Evolutionary conservation across 768 basidiomycete genomes (phyloP).

Genomic region (Agaricus subrufescens): DNA sequence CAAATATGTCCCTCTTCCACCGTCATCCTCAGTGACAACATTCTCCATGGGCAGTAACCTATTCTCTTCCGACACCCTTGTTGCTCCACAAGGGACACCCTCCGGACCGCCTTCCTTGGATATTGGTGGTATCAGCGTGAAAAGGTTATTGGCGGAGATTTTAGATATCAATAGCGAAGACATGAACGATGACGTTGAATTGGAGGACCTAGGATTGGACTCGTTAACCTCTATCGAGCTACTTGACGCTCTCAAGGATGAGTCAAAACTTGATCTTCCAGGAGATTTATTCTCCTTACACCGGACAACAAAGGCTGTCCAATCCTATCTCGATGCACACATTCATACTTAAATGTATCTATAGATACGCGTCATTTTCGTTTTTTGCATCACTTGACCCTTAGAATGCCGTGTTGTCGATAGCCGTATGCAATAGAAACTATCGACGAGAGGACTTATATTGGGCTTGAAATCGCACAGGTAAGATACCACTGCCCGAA

Average conservation of each 20-base stretch:
- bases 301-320: conserved; percentile 36
- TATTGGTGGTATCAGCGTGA: conserved; percentile 26
- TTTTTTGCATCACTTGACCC: too few relatives aligned
- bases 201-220: conserved; percentile 54
- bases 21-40: not conserved
- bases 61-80: conserved; percentile 31
- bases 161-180: conserved; percentile 35
- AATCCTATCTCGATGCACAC: conserved; percentile 22
- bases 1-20: not conserved
- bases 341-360: not conserved
- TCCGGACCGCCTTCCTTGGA: conserved; percentile 15
- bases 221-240: conserved; percentile 64
- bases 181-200: conserved; percentile 39
- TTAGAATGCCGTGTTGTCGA: too few relatives aligned
- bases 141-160: conserved; percentile 37
- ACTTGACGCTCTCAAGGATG: conserved; percentile 39
- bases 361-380: too few relatives aligned
- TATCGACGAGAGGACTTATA: too few relatives aligned
- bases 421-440: too few relatives aligned
- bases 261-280: conserved; percentile 39
- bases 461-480: too few relatives aligned
- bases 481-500: too few relatives aligned
- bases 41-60: conserved; percentile 13
- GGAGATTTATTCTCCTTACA: conserved; percentile 35
- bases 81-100: conserved; percentile 32